Conservation (phyloP, 208 protist genomes). For the Vickermania spadyakhi region DNA sequence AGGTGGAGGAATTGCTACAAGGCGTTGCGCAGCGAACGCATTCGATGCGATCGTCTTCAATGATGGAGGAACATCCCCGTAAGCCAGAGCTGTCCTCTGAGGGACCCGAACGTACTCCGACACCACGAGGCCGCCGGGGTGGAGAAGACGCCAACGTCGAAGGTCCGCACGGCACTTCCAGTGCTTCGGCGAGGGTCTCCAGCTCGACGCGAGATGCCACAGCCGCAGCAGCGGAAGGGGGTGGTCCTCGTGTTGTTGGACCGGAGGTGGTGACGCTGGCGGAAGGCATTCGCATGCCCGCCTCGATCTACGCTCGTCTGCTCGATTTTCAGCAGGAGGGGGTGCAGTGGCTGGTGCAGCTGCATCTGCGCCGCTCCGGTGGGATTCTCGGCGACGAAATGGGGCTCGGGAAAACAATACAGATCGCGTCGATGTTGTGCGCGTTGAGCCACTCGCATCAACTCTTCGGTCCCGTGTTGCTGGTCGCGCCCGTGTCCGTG, state of each 20-base stretch:
- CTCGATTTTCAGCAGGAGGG: slow-evolving; percentile 92
- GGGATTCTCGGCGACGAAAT: slow-evolving; percentile 97
- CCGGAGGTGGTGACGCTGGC: neutral
- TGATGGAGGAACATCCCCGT: neutral
- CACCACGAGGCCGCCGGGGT: no score
- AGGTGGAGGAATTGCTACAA: slow-evolving; percentile 8
- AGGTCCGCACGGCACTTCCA: neutral
- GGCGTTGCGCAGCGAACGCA: slow-evolving; percentile 5
- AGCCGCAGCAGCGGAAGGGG: neutral
- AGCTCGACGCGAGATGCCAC: neutral
- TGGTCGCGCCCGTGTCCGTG: slow-evolving; percentile 92
- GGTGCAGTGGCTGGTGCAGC: slow-evolving; percentile 93
- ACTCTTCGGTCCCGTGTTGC: slow-evolving; percentile 79
- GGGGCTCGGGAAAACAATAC: slow-evolving; percentile 96
- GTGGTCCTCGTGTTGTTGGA: no score
- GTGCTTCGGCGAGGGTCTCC: neutral
- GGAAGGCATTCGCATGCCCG: slow-evolving; percentile 28
- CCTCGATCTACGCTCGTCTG: slow-evolving; percentile 58
- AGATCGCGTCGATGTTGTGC: slow-evolving; percentile 88
- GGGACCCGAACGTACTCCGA: no score
- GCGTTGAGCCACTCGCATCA: slow-evolving; percentile 61
- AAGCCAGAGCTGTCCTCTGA: no score
- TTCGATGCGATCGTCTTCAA: neutral
- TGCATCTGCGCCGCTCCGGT: slow-evolving; percentile 84
- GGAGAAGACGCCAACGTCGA: neutral